Percentiles rank a stretch among this genome's conserved stretches.
These are phyloP conservation scores for Breynia disticha DNA, from an alignment of 441 rosid genomes.

Conservation along the genomic window DNA sequence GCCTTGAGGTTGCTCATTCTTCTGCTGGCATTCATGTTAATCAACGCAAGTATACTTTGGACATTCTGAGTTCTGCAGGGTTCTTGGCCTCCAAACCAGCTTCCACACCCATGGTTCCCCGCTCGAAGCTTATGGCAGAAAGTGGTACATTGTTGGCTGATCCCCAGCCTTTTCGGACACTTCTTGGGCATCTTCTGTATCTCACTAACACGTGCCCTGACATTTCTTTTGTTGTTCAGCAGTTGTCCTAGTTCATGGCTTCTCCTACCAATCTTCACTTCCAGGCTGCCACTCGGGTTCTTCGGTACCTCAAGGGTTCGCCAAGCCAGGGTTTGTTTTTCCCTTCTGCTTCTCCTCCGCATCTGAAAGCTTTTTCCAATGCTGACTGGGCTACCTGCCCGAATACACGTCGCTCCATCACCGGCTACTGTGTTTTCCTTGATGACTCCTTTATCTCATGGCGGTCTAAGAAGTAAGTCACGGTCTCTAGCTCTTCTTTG, in stretches of 20 bases:
- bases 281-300: background rate
- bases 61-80: no score
- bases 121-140: no score
- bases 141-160: no score
- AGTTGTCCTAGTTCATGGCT: background rate
- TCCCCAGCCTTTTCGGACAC: background rate
- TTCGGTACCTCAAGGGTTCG: background rate
- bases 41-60: no score
- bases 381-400: background rate
- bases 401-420: background rate
- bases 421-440: background rate
- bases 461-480: conserved; percentile 6
- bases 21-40: no score
- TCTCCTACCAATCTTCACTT: background rate
- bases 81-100: no score
- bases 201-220: background rate
- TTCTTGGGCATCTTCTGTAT: background rate
- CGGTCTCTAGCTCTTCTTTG: background rate
- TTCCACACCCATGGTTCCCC: no score
- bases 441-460: background rate
- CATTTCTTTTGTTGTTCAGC: background rate
- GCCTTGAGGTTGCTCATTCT: no score
- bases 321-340: background rate
- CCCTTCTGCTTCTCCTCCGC: background rate
- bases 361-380: background rate